Base-by-base conservation (phyloP, 176 grass and related monocot genomes). In the Triticum dicoccoides region DNA sequence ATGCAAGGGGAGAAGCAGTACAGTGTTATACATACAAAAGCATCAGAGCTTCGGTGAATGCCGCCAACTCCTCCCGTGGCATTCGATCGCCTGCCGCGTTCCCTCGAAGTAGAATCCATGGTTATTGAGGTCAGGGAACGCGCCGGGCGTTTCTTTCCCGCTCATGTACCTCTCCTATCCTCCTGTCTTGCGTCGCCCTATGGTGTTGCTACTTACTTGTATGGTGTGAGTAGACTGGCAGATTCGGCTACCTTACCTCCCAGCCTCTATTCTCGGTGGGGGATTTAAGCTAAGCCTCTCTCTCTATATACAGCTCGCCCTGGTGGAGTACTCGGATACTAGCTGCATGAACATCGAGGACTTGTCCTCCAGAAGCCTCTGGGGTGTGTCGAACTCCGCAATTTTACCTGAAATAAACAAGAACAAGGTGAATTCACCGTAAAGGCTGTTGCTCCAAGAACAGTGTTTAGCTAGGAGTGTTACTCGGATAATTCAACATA, bases 301-400 rank as follows among this genome's bases (percentile, higher is more conserved):
- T 82, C 44, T 6, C 76, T 80, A 87, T 91, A 96, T 85, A 86
- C 90, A 80, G 90, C 90, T 89, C 14, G 96, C 94, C 35, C 96
- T 89, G 61, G 89, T 90, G 9, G 93, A 95, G 90, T 98, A 98
- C 73, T 98, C 96, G 0, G 93, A 92, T 38, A 98, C 96, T 61
- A 95, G 88, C 84, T 91, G 92, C 82, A 88, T 88, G 88, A 98
- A 98, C 91, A 98, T 94, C 14, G 96, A 98, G 25, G 87, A 92
- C 56, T 91, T 93, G 65, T 98, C 93, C 89, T 95, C 96, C 81
- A 98, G 64, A 42, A 98, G 85, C 64, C 35, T 90, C 44, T 82
- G 90, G 59, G 96, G 96, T 2, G 89, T 89, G 81, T 95, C 90
- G 27, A 94, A 98, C 79, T 98, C 96, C 39, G 96, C 82, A 42